These are phyloP conservation scores for Polytrichum commune DNA, from an alignment of 225 moss, liverwort and hornwort species.

Conservation along the genomic window DNA sequence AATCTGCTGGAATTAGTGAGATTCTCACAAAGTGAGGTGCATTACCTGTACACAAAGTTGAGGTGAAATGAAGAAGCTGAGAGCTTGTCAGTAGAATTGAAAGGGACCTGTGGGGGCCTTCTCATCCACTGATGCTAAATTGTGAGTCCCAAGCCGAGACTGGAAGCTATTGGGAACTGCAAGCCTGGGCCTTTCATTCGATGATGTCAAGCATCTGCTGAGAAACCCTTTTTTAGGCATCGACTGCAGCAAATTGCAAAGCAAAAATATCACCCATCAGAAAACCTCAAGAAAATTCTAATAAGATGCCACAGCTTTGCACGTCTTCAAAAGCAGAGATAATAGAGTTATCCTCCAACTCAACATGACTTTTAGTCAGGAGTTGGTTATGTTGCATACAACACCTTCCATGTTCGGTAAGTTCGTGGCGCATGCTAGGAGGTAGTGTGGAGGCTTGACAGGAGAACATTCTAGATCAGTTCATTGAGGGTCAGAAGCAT, in stretches of 20 bases:
- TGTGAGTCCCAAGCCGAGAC: not conserved
- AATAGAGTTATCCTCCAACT: too few relatives aligned
- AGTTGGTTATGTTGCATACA: too few relatives aligned
- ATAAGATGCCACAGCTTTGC: too few relatives aligned
- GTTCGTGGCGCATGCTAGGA: too few relatives aligned
- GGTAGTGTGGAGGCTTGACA: too few relatives aligned
- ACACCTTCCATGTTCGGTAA: too few relatives aligned
- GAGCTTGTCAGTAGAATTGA: constrained; percentile 7
- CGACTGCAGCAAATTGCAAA: constrained; percentile 7
- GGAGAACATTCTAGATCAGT: too few relatives aligned
- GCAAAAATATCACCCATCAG: not conserved
- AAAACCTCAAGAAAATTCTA: not conserved
- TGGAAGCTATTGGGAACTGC: constrained; percentile 9
- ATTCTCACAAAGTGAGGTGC: not conserved
- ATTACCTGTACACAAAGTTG: constrained; percentile 13
- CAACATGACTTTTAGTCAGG: too few relatives aligned
- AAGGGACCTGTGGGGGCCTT: constrained; percentile 11
- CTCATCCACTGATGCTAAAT: constrained; percentile 4
- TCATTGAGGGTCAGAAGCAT: too few relatives aligned
- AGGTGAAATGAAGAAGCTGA: constrained; percentile 1
- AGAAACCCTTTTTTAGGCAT: constrained; percentile 17
- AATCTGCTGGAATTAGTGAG: too few relatives aligned
- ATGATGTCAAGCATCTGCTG: constrained; percentile 13
- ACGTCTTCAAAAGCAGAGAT: too few relatives aligned
- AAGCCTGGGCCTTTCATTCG: constrained; percentile 16